Evolutionary conservation across 1,284 basidiomycete genomes (phyloP).

Genomic region (Serendipita sp.): DNA sequence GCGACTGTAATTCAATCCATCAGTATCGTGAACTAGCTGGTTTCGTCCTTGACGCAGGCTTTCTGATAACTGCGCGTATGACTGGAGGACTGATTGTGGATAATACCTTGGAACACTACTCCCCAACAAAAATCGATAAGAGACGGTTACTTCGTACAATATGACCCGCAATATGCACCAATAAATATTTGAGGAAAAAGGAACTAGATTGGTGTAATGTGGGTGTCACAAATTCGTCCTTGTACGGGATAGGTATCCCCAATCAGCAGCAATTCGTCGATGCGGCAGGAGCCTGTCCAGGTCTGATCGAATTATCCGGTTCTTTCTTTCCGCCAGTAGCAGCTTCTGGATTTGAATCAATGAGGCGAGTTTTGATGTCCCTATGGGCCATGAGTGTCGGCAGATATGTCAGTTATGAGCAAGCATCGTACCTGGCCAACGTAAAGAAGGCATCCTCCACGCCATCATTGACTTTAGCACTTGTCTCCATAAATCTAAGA

Average conservation of each 20-base stretch:
- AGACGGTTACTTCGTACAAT: no score
- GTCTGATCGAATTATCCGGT: not conserved
- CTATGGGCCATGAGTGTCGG: slow-evolving; percentile 27
- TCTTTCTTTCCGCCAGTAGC: slow-evolving; percentile 12
- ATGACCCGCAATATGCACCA: no score
- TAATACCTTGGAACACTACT: no score
- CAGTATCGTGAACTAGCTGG: no score
- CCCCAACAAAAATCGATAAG: no score
- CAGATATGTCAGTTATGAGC: slow-evolving; percentile 10
- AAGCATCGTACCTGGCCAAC: slow-evolving; percentile 63
- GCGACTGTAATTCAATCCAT: no score
- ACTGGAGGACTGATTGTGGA: no score
- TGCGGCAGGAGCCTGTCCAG: not conserved
- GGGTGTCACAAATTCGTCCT: no score
- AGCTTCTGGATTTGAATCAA: slow-evolving; percentile 80
- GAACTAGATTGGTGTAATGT: no score
- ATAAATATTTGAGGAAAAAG: no score
- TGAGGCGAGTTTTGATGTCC: slow-evolving; percentile 92
- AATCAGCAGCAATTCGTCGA: not conserved
- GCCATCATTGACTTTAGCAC: slow-evolving; percentile 92
- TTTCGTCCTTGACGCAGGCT: no score
- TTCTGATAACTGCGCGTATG: no score
- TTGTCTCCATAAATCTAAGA: slow-evolving; percentile 94
- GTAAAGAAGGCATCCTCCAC: slow-evolving; percentile 99
- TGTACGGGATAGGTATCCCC: not conserved